Evolutionary conservation across 805 yeast species (phyloP), one percentile per base, ranked within the genome.

Genomic region (Hagleromyces aurorensis): DNA sequence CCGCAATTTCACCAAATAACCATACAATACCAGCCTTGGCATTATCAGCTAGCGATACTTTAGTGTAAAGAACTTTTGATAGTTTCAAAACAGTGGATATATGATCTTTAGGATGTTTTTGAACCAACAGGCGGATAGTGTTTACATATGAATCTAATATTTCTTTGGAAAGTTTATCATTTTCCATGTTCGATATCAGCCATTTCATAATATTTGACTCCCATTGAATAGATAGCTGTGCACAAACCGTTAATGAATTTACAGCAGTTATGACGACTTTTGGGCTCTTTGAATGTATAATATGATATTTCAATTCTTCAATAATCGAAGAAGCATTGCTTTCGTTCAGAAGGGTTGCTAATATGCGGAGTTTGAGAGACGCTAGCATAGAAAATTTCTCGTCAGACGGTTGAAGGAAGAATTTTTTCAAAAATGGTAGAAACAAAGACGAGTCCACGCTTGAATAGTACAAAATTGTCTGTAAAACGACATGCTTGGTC

Each of bases 21-120:
- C 97, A 91, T 5, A 89, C 67, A 7, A 87, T 76, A 26, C 89
- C 80, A 1, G 94, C 85, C 41, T 76, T 72, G 0, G 97, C 93
- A 11, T 59, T 55, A 23, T 61, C 59, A 3, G 53, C 49, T 13
- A 64, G 35, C 6, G 46, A 31, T 3, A 29, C 34, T 18, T 41
- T 30, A 4, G 40, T 39, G 8, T 47, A 46, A 6, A 66, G 35
- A 2, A 65, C 39, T 9, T 43, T 41, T 1, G 70, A 60, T 11
- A 84, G 58, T 30, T 69, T 67, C 17, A 72, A 64, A 9, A 80
- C 67, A 2, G 78, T 70, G 18, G 66, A 65, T 18, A 72, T 54
- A 36, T 82, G 71, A 13, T 61, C 64, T 17, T 57, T 50, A 5
- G 79, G 71, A 34, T 74, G 62, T 38, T 67, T 69, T 50, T 83